Evolutionary conservation across 441 rosid species (phyloP).

Genomic region (Mallotus japonicus): DNA sequence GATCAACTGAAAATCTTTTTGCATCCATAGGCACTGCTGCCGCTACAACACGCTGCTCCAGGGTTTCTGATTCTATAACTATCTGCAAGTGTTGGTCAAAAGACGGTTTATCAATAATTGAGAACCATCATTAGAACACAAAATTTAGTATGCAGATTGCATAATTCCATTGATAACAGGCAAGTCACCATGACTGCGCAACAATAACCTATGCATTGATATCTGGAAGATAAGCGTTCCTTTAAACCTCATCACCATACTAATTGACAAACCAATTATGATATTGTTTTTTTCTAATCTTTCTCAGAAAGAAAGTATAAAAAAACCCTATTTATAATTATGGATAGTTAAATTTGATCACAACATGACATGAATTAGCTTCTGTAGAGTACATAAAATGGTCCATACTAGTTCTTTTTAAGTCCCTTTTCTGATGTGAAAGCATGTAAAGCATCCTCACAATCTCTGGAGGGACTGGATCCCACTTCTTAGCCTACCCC

Average conservation of each 20-base stretch:
- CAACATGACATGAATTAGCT: background rate
- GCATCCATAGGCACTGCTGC: constrained; percentile 72
- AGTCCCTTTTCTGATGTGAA: background rate
- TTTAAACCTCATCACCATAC: background rate
- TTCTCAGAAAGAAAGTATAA: background rate
- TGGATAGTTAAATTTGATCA: background rate
- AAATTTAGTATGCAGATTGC: background rate
- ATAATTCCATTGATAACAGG: background rate
- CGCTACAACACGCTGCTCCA: constrained; percentile 66
- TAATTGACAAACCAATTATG: constrained; percentile 8
- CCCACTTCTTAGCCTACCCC: background rate
- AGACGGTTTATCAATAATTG: background rate
- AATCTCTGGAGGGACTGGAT: background rate
- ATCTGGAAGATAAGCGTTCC: background rate
- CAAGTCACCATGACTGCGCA: constrained; percentile 1
- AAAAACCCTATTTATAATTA: background rate
- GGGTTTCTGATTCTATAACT: constrained; percentile 39
- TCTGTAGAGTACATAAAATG: background rate
- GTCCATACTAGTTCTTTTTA: background rate
- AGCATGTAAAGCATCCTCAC: background rate
- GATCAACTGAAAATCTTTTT: constrained; percentile 52
- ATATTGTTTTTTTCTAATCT: background rate
- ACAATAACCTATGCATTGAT: background rate
- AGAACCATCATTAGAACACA: constrained; percentile 11
- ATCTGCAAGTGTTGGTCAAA: constrained; percentile 38